phyloP scores from a whole-genome alignment of 2,329 filamentous ascomycete species.

The Neonectria neomacrospora region DNA sequence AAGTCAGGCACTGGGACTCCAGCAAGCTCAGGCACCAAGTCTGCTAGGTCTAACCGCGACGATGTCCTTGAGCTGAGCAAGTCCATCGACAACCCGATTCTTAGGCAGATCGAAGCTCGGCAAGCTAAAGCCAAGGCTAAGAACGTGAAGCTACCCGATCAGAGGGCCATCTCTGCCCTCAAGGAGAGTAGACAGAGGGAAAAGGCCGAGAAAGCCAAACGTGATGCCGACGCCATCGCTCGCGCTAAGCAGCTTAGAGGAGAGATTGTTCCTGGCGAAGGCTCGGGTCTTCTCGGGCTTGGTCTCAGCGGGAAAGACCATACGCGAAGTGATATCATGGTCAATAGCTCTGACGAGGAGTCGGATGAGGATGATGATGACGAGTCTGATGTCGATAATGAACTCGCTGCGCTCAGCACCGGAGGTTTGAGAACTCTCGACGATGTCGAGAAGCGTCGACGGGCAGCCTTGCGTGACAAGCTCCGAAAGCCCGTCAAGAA shows the following conservation, averaged over 20 bases:
- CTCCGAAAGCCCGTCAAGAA: slow-evolving; percentile 84
- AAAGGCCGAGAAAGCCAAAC: slow-evolving; percentile 77
- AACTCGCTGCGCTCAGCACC: slow-evolving; percentile 60
- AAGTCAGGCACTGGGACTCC: slow-evolving; percentile 56
- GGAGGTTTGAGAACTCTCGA: slow-evolving; percentile 61
- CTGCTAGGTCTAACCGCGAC: slow-evolving; percentile 56
- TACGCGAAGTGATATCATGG: slow-evolving; percentile 88
- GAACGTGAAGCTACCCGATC: slow-evolving; percentile 48
- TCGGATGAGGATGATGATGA: slow-evolving; percentile 73
- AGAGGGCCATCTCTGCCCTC: slow-evolving; percentile 59
- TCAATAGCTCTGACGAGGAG: slow-evolving; percentile 82
- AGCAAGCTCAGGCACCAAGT: slow-evolving; percentile 38
- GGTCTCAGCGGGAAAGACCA: slow-evolving; percentile 83
- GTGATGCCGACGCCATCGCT: slow-evolving; percentile 78
- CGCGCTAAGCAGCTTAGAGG: slow-evolving; percentile 65
- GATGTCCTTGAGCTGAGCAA: slow-evolving; percentile 59
- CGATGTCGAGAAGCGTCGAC: slow-evolving; percentile 58
- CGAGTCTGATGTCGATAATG: slow-evolving; percentile 62
- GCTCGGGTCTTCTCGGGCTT: slow-evolving; percentile 79
- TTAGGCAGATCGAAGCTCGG: slow-evolving; percentile 59
- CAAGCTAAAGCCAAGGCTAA: slow-evolving; percentile 46
- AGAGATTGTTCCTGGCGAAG: slow-evolving; percentile 68
- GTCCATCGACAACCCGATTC: slow-evolving; percentile 59
- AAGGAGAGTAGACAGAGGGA: slow-evolving; percentile 79
- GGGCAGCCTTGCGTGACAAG: slow-evolving; percentile 63